A percentile compares a stretch with the other conserved stretches of the same genome.
Evolutionary conservation across 805 yeast species (phyloP).

Genomic region (Candida xiaguanensis): DNA sequence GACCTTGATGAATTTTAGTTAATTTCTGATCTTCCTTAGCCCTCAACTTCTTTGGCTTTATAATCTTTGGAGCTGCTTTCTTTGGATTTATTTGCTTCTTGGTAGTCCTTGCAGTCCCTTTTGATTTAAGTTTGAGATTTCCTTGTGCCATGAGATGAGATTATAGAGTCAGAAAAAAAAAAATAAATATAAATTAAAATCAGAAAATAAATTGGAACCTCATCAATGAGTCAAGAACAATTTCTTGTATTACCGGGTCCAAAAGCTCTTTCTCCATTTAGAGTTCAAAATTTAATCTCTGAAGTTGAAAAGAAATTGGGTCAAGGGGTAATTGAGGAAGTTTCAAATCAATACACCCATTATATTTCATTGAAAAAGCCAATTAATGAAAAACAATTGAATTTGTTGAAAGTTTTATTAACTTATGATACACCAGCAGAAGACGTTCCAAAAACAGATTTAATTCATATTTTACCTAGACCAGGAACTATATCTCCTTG

Average conservation of each 20-base stretch:
- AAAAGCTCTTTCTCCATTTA: conserved; percentile 80
- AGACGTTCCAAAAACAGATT: conserved; percentile 38
- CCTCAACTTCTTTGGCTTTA: conserved; percentile 63
- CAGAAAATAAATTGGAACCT: neutral
- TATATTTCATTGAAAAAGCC: conserved; percentile 58
- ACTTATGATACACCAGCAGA: conserved; percentile 72
- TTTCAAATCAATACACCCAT: conserved; percentile 76
- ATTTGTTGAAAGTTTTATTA: conserved; percentile 58
- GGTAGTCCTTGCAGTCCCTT: conserved; percentile 51
- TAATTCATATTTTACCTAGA: conserved; percentile 82
- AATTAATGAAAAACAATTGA: conserved; percentile 37
- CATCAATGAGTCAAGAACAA: conserved; percentile 19
- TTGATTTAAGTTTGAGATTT: conserved; percentile 53
- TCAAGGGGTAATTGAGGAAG: conserved; percentile 56
- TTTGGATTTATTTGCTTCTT: conserved; percentile 62
- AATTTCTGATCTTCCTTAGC: conserved; percentile 46
- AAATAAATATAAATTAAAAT: neutral
- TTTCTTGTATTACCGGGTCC: conserved; percentile 74
- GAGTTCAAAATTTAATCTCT: conserved; percentile 68
- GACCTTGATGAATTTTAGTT: conserved; percentile 53
- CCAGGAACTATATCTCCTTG: conserved; percentile 97
- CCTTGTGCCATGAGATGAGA: conserved; percentile 64
- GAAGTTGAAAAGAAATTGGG: conserved; percentile 72
- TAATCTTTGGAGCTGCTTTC: conserved; percentile 68
- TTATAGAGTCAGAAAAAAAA: conserved; percentile 6